A percentile compares a stretch with the other conserved stretches of the same genome.
phyloP scores from a whole-genome alignment of 2,329 filamentous ascomycete species.

The Epichloe bromicola region DNA sequence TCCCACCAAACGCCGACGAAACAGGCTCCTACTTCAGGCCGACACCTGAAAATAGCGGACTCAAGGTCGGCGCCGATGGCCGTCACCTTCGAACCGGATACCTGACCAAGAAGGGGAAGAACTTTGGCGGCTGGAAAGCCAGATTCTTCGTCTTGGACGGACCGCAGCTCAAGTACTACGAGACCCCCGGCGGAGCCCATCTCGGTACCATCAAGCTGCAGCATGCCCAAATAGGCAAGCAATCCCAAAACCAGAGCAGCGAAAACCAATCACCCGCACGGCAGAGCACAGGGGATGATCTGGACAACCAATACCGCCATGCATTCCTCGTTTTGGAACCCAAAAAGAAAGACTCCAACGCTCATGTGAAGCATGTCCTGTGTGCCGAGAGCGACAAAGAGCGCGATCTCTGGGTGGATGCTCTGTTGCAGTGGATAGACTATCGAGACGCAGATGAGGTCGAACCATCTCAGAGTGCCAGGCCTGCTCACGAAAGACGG shows the following conservation, averaged over 20 bases:
- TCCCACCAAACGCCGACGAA: constrained; percentile 51
- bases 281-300: constrained; percentile 48
- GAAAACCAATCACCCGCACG: constrained; percentile 48
- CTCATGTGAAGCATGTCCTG: constrained; percentile 80
- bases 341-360: constrained; percentile 92
- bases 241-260: constrained; percentile 41
- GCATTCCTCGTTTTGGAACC: constrained; percentile 91
- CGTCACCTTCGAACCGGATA: constrained; percentile 74
- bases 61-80: constrained; percentile 43
- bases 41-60: constrained; percentile 16
- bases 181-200: constrained; percentile 84
- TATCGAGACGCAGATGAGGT: constrained; percentile 46
- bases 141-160: constrained; percentile 50
- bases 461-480: constrained; percentile 16
- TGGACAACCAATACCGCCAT: constrained; percentile 90
- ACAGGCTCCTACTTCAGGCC: constrained; percentile 18
- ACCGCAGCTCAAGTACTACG: constrained; percentile 69
- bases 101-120: constrained; percentile 92
- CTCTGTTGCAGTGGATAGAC: constrained; percentile 80
- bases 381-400: constrained; percentile 92
- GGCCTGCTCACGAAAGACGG: constrained; percentile 26
- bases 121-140: constrained; percentile 98
- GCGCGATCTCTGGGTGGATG: constrained; percentile 87
- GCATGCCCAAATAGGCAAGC: constrained; percentile 87
- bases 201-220: constrained; percentile 87